Base-by-base conservation (phyloP, 2,329 filamentous ascomycete species). In the Colletotrichum trifolii region DNA sequence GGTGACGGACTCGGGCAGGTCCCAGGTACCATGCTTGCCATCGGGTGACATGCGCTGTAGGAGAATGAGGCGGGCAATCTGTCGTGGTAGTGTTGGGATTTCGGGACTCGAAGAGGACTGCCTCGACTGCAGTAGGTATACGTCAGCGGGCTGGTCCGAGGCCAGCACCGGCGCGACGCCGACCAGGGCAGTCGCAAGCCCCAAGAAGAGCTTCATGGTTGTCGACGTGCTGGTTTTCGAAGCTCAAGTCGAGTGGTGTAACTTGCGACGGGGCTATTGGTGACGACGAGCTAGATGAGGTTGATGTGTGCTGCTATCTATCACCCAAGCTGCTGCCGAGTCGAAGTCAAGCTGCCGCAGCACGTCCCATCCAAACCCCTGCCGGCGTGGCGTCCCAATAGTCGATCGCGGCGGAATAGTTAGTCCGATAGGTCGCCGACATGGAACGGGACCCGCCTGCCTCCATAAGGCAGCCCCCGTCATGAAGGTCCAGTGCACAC, bases 1-100 rank as follows among this genome's bases (percentile, higher is more conserved):
- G 33, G 71, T 55, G 49, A 79, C 73, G 39, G 74, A 75, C 35
- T 77, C 73, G 42, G 78, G 81, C 55, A 82, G 78, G 70, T 81
- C 83, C 73, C 77, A 81, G 71, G 79, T 79, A 69, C 79, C 81
- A 67, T 80, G 83, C 71, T 81, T 81, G 71, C 80, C 78, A 39
- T 78, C 74, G 60, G 79, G 77, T 15, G 80, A 80, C 63, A 88
- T 76, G 55, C 87, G 84, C 73, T 88, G 86, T 11, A 88, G 82
- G 52, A 90, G 74, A 71, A 90, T 81, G 65, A 89, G 80, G 72
- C 85, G 82, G 63, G 84, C 85, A 73, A 87, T 78, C 73, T 84
- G 81, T 70, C 82, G 81, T 53, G 84, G 80, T 70, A 88, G 74
- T 49, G 79, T 78, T 55, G 82, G 76, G 50, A 78, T 71, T 53